Percentiles rank a stretch among this genome's conserved stretches.
phyloP scores from a whole-genome alignment of 768 basidiomycete genomes.

The Agaricus sinodeliciosus region DNA sequence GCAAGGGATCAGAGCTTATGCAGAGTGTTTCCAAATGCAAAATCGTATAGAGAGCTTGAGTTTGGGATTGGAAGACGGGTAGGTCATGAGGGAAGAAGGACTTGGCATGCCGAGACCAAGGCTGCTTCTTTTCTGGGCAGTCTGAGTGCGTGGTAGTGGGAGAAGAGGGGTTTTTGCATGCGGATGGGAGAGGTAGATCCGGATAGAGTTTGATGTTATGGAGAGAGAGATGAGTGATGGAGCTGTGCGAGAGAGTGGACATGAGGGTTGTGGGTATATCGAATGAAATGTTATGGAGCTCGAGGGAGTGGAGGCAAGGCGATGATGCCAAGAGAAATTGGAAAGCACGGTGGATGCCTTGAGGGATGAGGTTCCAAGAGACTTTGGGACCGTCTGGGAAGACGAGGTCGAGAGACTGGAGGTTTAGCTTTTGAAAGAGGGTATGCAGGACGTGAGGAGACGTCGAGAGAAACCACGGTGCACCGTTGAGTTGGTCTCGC shows the following conservation, averaged over 20 bases:
- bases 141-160: not conserved
- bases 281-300: not conserved
- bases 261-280: not conserved
- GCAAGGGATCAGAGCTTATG: not conserved
- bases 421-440: not conserved
- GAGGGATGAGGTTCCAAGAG: slow-evolving; percentile 3
- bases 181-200: not conserved
- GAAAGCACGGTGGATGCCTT: not conserved
- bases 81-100: not conserved
- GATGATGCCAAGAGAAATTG: not conserved
- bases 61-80: not conserved
- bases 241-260: not conserved
- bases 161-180: not conserved
- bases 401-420: slow-evolving; percentile 2
- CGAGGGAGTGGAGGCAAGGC: not conserved
- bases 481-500: slow-evolving; percentile 5
- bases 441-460: not conserved
- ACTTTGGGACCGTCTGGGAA: slow-evolving; percentile 6
- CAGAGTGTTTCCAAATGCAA: not conserved
- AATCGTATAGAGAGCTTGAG: not conserved
- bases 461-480: slow-evolving; percentile 4
- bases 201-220: not conserved
- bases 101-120: not conserved
- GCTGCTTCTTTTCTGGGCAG: not conserved
- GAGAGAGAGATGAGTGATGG: not conserved